Conservation (phyloP, 768 basidiomycete species). For the Boletus fagicola region DNA sequence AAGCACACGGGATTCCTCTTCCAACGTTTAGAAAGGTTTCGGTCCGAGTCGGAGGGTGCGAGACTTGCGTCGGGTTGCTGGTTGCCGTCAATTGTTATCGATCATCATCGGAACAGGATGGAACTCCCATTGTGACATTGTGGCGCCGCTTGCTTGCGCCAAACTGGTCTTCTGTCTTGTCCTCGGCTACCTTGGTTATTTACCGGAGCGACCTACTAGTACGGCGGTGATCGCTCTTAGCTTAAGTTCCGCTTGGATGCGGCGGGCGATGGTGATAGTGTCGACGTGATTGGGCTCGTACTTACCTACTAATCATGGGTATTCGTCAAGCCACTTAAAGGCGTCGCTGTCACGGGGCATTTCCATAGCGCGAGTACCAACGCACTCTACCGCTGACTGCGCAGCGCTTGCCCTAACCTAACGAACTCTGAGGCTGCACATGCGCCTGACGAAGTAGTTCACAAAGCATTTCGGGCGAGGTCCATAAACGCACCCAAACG, state of each 20-base stretch:
- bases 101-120: too few species aligned
- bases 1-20: not conserved
- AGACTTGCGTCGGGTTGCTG: not conserved
- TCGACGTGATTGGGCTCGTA: conserved; percentile 64
- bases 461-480: not conserved
- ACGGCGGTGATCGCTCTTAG: not conserved
- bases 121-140: not conserved
- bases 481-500: not conserved
- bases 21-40: not conserved
- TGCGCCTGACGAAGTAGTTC: not conserved
- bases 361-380: conserved; percentile 51
- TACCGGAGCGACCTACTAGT: not conserved
- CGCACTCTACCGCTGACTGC: conserved; percentile 23
- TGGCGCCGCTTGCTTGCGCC: too few species aligned
- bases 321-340: conserved; percentile 63
- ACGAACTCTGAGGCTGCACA: not conserved
- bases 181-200: not conserved
- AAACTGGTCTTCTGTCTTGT: not conserved
- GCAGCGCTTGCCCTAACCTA: too few species aligned
- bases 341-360: conserved; percentile 59
- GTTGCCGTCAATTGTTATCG: not conserved
- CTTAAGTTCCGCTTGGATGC: conserved; percentile 1
- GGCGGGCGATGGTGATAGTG: conserved; percentile 24
- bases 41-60: not conserved
- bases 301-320: conserved; percentile 73